phyloP scores from a whole-genome alignment of 257 asterid genomes.

The Solanum habrochaites region DNA sequence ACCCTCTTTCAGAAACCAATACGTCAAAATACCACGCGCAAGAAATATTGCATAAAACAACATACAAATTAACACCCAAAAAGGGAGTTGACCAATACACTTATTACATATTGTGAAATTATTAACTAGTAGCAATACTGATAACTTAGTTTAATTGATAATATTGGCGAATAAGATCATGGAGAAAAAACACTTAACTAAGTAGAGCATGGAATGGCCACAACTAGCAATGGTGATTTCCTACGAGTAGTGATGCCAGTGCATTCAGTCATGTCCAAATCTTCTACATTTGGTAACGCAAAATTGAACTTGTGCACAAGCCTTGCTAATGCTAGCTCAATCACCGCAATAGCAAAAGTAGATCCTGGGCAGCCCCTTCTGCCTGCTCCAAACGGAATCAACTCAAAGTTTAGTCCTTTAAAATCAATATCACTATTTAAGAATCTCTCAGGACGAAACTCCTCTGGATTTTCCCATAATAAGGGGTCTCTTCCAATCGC shows the following conservation, averaged over 20 bases:
- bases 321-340: slow-evolving; percentile 31
- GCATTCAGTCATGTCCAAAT: slow-evolving; percentile 35
- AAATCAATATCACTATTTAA: slow-evolving; percentile 11
- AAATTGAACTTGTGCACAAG: slow-evolving; percentile 27
- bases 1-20: no score
- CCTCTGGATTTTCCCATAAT: slow-evolving; percentile 32
- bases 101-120: not conserved
- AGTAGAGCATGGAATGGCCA: slow-evolving; percentile 2
- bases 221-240: slow-evolving; percentile 18
- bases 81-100: not conserved
- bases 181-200: not conserved
- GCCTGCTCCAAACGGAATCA: slow-evolving; percentile 49
- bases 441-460: slow-evolving; percentile 41
- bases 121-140: not conserved
- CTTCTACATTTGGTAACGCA: slow-evolving; percentile 16
- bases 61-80: not conserved
- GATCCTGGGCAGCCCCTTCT: slow-evolving; percentile 49
- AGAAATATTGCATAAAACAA: not conserved
- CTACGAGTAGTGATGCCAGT: slow-evolving; percentile 16
- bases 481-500: slow-evolving; percentile 32
- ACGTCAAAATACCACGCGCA: not conserved
- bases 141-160: not conserved
- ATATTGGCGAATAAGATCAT: not conserved
- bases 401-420: slow-evolving; percentile 29
- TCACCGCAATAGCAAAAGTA: slow-evolving; percentile 2